phyloP scores from a whole-genome alignment of 176 grass and related monocot genomes.

The Tillandsia fasciculata region DNA sequence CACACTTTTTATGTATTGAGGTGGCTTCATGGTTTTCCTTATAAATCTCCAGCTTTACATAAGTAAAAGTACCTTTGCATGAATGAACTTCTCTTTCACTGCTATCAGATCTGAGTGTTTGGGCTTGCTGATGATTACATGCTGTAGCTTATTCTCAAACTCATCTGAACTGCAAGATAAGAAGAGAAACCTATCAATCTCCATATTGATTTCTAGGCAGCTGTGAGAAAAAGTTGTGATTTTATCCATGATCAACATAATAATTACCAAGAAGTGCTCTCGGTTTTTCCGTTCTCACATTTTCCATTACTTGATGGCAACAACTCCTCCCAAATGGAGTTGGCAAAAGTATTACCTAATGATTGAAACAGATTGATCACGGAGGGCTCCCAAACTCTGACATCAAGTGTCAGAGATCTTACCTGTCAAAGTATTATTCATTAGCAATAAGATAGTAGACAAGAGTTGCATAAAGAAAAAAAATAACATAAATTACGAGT shows the following conservation, averaged over 20 bases:
- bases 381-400: conserved; percentile 93
- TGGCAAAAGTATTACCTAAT: conserved; percentile 87
- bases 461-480: conserved; percentile 1
- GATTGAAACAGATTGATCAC: conserved; percentile 93
- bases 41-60: not conserved
- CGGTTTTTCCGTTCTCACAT: conserved; percentile 37
- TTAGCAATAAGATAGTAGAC: not conserved
- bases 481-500: conserved; percentile 8
- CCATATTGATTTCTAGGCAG: conserved; percentile 2
- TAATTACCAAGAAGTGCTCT: conserved; percentile 52
- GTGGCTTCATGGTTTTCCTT: not conserved
- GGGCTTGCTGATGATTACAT: conserved; percentile 46
- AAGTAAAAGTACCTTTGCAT: conserved; percentile 67
- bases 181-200: conserved; percentile 4
- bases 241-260: not conserved
- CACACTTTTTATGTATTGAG: too few species aligned
- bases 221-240: not conserved
- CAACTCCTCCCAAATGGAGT: conserved; percentile 84
- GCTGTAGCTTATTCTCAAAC: conserved; percentile 38
- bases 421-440: conserved; percentile 38
- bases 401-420: conserved; percentile 90
- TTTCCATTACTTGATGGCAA: conserved; percentile 40
- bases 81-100: conserved; percentile 98
- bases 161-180: conserved; percentile 41
- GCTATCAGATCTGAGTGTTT: conserved; percentile 80